phyloP scores from a whole-genome alignment of 2,329 filamentous ascomycete species.

The Westerdykella ornata region DNA sequence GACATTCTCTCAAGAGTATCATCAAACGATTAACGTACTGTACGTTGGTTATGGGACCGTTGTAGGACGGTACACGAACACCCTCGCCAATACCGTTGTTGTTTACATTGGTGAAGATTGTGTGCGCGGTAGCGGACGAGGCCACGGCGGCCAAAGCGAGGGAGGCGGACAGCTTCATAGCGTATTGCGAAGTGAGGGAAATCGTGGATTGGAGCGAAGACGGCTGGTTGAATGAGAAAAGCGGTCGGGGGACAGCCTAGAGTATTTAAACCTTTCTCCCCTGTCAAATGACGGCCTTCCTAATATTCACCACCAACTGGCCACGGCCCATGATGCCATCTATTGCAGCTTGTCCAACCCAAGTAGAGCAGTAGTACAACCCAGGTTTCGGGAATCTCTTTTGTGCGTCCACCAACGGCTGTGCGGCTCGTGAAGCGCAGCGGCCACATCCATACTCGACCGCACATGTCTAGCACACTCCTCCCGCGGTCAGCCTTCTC shows the following conservation, averaged over 20 bases:
- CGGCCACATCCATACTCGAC: constrained; percentile 4
- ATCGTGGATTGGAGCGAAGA: background rate
- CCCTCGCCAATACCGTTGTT: constrained; percentile 45
- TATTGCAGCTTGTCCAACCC: background rate
- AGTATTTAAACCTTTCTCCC: background rate
- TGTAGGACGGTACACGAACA: constrained; percentile 45
- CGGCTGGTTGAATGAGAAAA: background rate
- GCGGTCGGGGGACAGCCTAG: background rate
- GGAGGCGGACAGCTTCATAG: constrained; percentile 25
- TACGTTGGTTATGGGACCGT: constrained; percentile 10
- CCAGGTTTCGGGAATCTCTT: constrained; percentile 9
- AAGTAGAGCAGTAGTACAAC: background rate
- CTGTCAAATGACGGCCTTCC: background rate
- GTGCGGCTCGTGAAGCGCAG: constrained; percentile 4
- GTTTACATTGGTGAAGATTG: constrained; percentile 47
- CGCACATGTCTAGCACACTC: constrained; percentile 2
- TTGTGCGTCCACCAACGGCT: constrained; percentile 15
- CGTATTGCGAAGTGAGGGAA: constrained; percentile 2
- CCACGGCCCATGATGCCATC: constrained; percentile 1
- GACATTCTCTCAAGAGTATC: no score
- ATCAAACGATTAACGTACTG: no score
- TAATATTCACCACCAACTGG: constrained; percentile 7
- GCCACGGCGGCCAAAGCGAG: constrained; percentile 22
- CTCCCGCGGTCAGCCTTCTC: constrained; percentile 11
- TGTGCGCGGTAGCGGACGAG: constrained; percentile 42